Conservation (phyloP, 768 basidiomycete genomes). For the Xerocomus potaroensis region DNA sequence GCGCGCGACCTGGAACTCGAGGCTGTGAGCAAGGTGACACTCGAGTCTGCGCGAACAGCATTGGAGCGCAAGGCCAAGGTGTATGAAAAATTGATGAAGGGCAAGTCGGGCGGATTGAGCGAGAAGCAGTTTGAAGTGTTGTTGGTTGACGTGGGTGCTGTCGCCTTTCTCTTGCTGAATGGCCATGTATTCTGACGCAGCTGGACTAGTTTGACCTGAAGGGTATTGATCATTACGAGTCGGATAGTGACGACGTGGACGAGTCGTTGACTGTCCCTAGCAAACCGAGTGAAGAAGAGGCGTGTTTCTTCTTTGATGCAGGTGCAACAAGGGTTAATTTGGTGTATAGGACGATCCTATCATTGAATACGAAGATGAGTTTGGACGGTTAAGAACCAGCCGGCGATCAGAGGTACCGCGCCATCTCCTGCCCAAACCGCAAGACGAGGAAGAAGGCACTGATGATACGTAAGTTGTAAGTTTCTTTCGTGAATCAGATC, state of each 20-base stretch:
- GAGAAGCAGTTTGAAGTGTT: conserved; percentile 70
- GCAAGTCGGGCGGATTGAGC: conserved; percentile 72
- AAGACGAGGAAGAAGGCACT: conserved; percentile 35
- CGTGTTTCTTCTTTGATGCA: conserved; percentile 15
- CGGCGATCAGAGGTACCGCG: conserved; percentile 75
- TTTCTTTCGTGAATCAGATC: neutral
- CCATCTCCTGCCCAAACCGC: conserved; percentile 45
- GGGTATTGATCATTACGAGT: conserved; percentile 48
- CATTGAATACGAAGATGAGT: conserved; percentile 85
- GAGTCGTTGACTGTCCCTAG: conserved; percentile 67
- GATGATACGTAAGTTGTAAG: conserved; percentile 53
- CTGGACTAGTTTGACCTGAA: conserved; percentile 61
- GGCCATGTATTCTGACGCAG: neutral
- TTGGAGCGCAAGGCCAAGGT: conserved; percentile 76
- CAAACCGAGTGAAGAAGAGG: conserved; percentile 36
- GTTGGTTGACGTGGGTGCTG: conserved; percentile 69
- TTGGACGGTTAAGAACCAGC: conserved; percentile 69
- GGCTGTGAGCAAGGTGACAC: conserved; percentile 59
- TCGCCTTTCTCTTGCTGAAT: neutral
- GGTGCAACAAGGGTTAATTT: neutral
- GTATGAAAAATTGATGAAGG: conserved; percentile 74
- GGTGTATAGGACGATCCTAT: conserved; percentile 62
- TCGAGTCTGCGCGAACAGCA: conserved; percentile 66
- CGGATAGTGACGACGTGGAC: conserved; percentile 73
- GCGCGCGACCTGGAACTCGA: conserved; percentile 69